Base-by-base conservation (phyloP, 2,329 filamentous ascomycete genomes). In the Triangularia verruculosa region DNA sequence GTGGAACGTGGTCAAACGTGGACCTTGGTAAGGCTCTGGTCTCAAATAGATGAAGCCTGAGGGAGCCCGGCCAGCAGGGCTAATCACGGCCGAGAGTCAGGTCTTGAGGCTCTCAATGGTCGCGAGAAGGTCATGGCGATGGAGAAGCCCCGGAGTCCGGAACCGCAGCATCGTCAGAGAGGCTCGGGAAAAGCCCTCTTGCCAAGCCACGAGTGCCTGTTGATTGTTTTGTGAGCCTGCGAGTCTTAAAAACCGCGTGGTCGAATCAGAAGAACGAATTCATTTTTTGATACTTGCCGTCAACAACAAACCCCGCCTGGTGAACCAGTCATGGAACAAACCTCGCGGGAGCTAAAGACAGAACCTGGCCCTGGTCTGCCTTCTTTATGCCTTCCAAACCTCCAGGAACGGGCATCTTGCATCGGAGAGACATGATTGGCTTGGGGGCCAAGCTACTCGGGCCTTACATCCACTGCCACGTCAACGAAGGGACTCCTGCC, bases 381-480 rank as follows among this genome's bases (percentile, higher is more conserved):
- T 54, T 54, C 25, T 54, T 54, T 28, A 54, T 54, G 51, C 51
- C 51, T 17, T 28, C 25, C 25, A 13, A n/a, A 54, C 25, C 51
- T 13, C 4, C n/a, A 17, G 17, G 47, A 57, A 53, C 13, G 22
- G 43, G 30, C 51, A 61, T 64, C 59, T 61, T 27, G 62, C 57
- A 47, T 63, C 43, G 58, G 17, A 25, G 15, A 47, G 12, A n/a
- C 27, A 15, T 66, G 58, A 68, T 69, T 68, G 69, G 69, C 15
- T 30, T 39, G 17, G n/a, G 11, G 30, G 57, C 15, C 30, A 27
- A 30, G 30, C 47, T 55, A 39, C 43, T 54, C 39, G 57, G 61
- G 28, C 69, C 66, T 66, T 24, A 66, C 53, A 66, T 61, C 62
- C 62, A 58, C 52, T 64, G 66, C 69, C 69, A 70, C 69, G 69